Percentiles rank a stretch among this genome's conserved stretches.
Evolutionary conservation across 192 early-diverging fungal genomes (phyloP).

Genomic region (Neocallimastix lanati): DNA sequence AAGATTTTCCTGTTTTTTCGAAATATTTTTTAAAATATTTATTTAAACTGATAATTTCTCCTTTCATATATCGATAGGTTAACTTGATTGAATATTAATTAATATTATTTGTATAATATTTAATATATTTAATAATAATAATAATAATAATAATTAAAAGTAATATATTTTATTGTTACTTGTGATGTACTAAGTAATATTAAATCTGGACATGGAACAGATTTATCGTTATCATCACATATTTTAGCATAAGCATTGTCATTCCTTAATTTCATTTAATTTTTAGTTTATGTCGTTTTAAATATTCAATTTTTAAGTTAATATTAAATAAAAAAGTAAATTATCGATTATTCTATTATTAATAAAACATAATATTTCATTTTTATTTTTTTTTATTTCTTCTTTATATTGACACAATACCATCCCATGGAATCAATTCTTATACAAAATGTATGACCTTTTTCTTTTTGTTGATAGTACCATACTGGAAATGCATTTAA

Average conservation of each 20-base stretch:
- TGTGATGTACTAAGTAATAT: neutral
- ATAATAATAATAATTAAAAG: neutral
- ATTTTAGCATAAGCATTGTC: neutral
- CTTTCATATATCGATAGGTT: neutral
- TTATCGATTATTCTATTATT: too few relatives aligned
- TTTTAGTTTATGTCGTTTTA: too few relatives aligned
- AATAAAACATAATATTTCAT: neutral
- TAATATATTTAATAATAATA: neutral
- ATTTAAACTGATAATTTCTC: neutral
- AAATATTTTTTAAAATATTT: neutral
- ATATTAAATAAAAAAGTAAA: too few relatives aligned
- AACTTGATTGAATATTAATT: neutral
- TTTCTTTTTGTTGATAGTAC: neutral
- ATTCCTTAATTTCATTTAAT: neutral
- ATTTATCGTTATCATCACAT: neutral
- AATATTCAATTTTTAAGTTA: too few relatives aligned
- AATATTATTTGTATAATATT: too few relatives aligned
- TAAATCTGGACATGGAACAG: neutral
- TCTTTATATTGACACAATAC: neutral
- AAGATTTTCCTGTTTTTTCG: neutral
- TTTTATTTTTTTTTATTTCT: neutral
- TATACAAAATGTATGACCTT: neutral
- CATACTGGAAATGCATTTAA: neutral
- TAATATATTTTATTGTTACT: neutral
- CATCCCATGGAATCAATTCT: neutral